Evolutionary conservation across 2,329 filamentous ascomycete species (phyloP).

Genomic region (Colletotrichum eremochloae): DNA sequence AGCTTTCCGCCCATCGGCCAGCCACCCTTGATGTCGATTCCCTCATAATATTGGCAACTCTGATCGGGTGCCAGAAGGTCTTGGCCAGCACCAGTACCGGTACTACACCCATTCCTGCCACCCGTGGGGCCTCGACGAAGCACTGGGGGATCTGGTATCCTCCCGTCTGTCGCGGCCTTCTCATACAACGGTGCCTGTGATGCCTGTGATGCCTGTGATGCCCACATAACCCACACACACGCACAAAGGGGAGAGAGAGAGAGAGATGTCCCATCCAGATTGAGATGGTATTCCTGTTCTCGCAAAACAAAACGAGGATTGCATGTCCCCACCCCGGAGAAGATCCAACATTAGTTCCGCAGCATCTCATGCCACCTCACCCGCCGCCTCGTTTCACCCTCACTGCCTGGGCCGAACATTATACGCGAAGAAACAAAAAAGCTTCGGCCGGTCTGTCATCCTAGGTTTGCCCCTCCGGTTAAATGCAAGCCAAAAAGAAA

Average conservation of each 20-base stretch:
- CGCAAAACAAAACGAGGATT: constrained; percentile 5
- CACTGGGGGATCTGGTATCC: constrained; percentile 6
- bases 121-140: constrained; percentile 26
- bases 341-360: constrained; percentile 11
- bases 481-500: neutral
- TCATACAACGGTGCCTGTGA: neutral
- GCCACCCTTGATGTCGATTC: constrained; percentile 20
- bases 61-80: constrained; percentile 23
- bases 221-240: neutral
- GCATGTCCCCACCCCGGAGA: neutral
- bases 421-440: constrained; percentile 27
- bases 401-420: constrained; percentile 2
- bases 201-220: neutral
- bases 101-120: constrained; percentile 15
- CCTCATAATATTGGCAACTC: constrained; percentile 9
- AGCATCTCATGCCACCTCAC: neutral
- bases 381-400: constrained; percentile 26
- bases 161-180: constrained; percentile 9
- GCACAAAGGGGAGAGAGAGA: too few relatives aligned
- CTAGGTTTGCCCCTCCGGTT: neutral
- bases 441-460: constrained; percentile 22
- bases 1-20: constrained; percentile 19
- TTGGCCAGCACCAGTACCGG: constrained; percentile 14
- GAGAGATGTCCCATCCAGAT: neutral
- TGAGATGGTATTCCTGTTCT: constrained; percentile 1